Evolutionary conservation across 345 rosid species (phyloP).

Genomic region (Citrus unshiu): DNA sequence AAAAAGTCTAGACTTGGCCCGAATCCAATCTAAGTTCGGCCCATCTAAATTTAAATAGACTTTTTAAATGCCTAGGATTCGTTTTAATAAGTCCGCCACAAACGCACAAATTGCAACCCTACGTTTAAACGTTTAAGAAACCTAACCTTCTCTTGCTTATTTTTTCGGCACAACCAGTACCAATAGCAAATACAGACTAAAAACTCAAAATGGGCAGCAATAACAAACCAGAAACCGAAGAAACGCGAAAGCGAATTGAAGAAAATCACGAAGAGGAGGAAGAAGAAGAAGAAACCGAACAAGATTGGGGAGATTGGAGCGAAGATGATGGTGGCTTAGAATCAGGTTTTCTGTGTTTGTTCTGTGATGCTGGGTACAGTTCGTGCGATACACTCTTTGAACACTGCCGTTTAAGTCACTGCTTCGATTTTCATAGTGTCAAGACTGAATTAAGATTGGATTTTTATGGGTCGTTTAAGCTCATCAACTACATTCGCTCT

Average conservation of each 20-base stretch:
- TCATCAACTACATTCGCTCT: slow-evolving; percentile 79
- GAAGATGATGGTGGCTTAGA: slow-evolving; percentile 40
- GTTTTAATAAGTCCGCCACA: too few relatives aligned
- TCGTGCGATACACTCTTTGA: slow-evolving; percentile 55
- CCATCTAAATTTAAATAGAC: too few relatives aligned
- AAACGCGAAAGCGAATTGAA: background rate
- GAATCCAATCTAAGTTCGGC: too few relatives aligned
- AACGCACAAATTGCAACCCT: too few relatives aligned
- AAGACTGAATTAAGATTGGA: slow-evolving; percentile 52
- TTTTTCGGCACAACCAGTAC: too few relatives aligned
- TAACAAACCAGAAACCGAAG: background rate
- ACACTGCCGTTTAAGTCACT: slow-evolving; percentile 54
- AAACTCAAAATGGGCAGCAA: slow-evolving; percentile 7
- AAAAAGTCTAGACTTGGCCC: too few relatives aligned
- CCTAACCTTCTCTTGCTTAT: too few relatives aligned
- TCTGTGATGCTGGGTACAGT: slow-evolving; percentile 51
- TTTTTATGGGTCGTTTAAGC: slow-evolving; percentile 75
- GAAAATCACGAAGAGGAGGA: slow-evolving; percentile 21
- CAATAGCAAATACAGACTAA: too few relatives aligned
- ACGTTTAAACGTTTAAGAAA: too few relatives aligned
- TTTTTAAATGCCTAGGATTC: too few relatives aligned
- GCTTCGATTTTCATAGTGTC: slow-evolving; percentile 53
- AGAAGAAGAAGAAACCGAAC: slow-evolving; percentile 30
- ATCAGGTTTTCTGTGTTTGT: slow-evolving; percentile 54
- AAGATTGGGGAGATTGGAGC: slow-evolving; percentile 66